These are phyloP conservation scores for Aureobasidium namibiae DNA, from an alignment of 2,329 filamentous ascomycete species.

Conservation along the genomic window DNA sequence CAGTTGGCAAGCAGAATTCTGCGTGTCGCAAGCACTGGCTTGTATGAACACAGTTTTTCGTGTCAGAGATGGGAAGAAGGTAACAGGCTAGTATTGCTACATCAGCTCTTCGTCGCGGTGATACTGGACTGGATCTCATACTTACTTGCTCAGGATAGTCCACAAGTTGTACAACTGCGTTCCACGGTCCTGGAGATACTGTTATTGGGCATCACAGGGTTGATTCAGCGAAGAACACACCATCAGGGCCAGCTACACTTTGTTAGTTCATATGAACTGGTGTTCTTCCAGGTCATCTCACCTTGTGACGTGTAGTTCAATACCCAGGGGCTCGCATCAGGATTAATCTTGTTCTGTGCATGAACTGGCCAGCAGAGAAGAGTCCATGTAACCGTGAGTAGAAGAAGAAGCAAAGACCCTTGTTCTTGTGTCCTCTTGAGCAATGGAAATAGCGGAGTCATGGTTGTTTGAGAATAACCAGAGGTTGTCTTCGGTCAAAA, in stretches of 20 bases:
- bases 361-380: neutral
- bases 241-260: neutral
- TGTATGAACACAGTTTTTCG: neutral
- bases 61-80: neutral
- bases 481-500: too few species aligned
- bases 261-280: neutral
- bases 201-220: neutral
- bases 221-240: neutral
- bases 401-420: neutral
- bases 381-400: neutral
- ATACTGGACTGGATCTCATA: neutral
- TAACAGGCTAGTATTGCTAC: neutral
- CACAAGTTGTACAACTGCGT: neutral
- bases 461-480: neutral
- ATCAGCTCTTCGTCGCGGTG: neutral
- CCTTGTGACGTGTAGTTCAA: neutral
- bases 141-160: constrained; percentile 1
- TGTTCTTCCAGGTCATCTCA: neutral
- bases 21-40: neutral
- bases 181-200: neutral
- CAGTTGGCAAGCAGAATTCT: neutral
- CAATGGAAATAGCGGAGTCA: neutral
- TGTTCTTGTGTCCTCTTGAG: neutral
- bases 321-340: neutral
- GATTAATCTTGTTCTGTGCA: neutral